Conservation (phyloP, 2,329 filamentous ascomycete genomes). For the Eurotiales sp. region DNA sequence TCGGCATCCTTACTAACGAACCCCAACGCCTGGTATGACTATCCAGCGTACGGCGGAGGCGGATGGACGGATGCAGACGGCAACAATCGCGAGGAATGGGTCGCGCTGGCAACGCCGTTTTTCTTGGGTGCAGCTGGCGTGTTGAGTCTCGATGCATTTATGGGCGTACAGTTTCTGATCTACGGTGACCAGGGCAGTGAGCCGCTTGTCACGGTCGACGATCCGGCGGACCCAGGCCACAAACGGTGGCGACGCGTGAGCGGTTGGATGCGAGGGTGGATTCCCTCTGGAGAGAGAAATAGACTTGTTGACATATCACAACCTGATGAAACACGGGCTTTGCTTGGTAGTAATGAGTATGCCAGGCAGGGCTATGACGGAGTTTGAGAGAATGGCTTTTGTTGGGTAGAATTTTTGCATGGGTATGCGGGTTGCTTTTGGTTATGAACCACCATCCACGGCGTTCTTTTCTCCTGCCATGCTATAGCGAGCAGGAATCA, state of each 20-base stretch:
- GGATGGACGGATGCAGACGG: constrained; percentile 59
- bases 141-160: constrained; percentile 57
- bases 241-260: constrained; percentile 55
- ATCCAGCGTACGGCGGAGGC: constrained; percentile 53
- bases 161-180: constrained; percentile 60
- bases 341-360: constrained; percentile 1
- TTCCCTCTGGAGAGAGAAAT: constrained; percentile 44
- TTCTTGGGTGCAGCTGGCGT: constrained; percentile 65
- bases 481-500: no score
- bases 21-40: constrained; percentile 59
- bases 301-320: constrained; percentile 29
- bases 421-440: no score
- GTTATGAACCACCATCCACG: no score
- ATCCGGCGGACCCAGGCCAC: constrained; percentile 35
- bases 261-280: constrained; percentile 66
- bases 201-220: constrained; percentile 46
- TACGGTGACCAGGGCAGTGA: constrained; percentile 50
- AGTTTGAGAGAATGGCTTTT: neutral
- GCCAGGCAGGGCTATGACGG: constrained; percentile 2
- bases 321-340: constrained; percentile 4
- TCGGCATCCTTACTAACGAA: constrained; percentile 60
- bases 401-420: no score
- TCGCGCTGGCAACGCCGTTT: constrained; percentile 58
- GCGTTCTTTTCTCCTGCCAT: no score
- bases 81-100: constrained; percentile 54